These are phyloP conservation scores for Boletellus emodensis DNA, from an alignment of 768 basidiomycete genomes.

Conservation along the genomic window DNA sequence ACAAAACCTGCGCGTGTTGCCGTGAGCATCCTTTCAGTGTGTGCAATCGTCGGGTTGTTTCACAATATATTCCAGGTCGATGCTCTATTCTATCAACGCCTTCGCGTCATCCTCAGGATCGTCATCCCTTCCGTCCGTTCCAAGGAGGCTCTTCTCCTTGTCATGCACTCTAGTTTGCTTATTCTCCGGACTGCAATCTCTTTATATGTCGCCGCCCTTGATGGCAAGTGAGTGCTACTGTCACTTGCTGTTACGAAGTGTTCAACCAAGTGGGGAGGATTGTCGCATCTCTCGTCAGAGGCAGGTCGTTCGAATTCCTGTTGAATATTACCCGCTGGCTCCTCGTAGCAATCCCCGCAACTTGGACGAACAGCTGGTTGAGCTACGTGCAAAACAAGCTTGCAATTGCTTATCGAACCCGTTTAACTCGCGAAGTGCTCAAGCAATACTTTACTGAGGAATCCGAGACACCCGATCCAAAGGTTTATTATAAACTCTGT, in stretches of 20 bases:
- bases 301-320: slow-evolving; percentile 73
- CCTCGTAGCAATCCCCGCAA: slow-evolving; percentile 87
- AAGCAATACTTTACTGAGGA: slow-evolving; percentile 78
- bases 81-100: slow-evolving; percentile 80
- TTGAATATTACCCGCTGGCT: slow-evolving; percentile 88
- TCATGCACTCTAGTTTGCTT: slow-evolving; percentile 86
- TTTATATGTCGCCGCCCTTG: slow-evolving; percentile 89
- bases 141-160: slow-evolving; percentile 82
- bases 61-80: slow-evolving; percentile 60
- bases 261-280: slow-evolving; percentile 51
- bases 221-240: slow-evolving; percentile 66
- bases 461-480: slow-evolving; percentile 60
- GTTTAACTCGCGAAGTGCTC: slow-evolving; percentile 81
- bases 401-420: slow-evolving; percentile 81
- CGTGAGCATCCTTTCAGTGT: slow-evolving; percentile 38
- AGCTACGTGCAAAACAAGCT: slow-evolving; percentile 93
- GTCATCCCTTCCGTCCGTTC: slow-evolving; percentile 83
- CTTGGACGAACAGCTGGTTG: slow-evolving; percentile 90
- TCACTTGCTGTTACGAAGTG: not conserved
- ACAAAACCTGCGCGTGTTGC: slow-evolving; percentile 61
- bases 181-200: slow-evolving; percentile 89
- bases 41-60: not conserved
- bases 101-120: slow-evolving; percentile 74
- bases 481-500: slow-evolving; percentile 93
- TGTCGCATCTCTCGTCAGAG: slow-evolving; percentile 91